A percentile compares a stretch with the other conserved stretches of the same genome.
Evolutionary conservation across 2,329 filamentous ascomycete genomes (phyloP).

Genomic region (Thielaviopsis populi): DNA sequence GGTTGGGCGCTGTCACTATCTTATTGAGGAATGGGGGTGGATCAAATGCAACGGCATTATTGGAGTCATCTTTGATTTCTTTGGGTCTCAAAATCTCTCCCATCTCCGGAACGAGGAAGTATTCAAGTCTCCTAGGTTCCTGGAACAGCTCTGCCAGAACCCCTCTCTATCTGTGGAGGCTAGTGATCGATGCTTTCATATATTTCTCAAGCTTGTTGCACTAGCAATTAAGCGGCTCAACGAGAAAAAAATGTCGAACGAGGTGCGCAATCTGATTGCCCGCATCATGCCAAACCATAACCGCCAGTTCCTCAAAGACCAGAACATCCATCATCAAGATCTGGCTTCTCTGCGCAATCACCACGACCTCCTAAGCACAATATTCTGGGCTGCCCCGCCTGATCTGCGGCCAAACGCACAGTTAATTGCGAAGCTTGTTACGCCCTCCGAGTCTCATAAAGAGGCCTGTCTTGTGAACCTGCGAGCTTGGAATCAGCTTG

Average conservation of each 20-base stretch:
- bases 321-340: conserved; percentile 43
- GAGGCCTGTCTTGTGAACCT: conserved; percentile 51
- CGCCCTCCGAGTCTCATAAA: conserved; percentile 46
- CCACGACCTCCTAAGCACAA: conserved; percentile 50
- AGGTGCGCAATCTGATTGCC: conserved; percentile 45
- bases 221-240: conserved; percentile 39
- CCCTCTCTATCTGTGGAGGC: conserved; percentile 36
- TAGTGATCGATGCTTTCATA: conserved; percentile 49
- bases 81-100: conserved; percentile 44
- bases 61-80: conserved; percentile 52
- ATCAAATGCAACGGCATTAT: conserved; percentile 40
- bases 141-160: conserved; percentile 35
- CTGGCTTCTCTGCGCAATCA: conserved; percentile 52
- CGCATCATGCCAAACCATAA: conserved; percentile 51
- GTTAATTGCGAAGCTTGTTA: conserved; percentile 44
- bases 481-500: conserved; percentile 46
- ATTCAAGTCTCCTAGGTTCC: conserved; percentile 44
- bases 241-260: conserved; percentile 32
- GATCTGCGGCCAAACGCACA: conserved; percentile 38
- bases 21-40: conserved; percentile 54
- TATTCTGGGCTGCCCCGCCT: conserved; percentile 48
- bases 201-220: conserved; percentile 50
- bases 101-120: conserved; percentile 51
- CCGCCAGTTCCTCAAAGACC: conserved; percentile 48
- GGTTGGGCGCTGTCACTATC: conserved; percentile 45